Conservation (phyloP, 108 stramenopile genomes). For the Conticribra weissflogii region DNA sequence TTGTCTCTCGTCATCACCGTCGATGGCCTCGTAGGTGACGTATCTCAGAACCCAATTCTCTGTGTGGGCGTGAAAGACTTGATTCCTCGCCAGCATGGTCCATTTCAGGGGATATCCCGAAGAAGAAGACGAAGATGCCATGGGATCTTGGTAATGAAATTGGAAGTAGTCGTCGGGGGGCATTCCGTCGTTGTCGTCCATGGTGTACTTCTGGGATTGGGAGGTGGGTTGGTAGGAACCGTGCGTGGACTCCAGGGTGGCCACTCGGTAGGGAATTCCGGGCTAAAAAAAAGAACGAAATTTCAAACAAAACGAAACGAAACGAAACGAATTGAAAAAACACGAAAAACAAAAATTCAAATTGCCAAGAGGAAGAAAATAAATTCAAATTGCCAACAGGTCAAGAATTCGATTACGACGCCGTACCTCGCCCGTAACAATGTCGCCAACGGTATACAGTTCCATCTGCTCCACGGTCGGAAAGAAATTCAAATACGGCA, state of each 20-base stretch:
- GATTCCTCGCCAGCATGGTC: conserved; percentile 36
- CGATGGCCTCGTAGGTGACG: conserved; percentile 27
- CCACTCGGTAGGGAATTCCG: conserved; percentile 29
- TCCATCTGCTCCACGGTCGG: conserved; percentile 37
- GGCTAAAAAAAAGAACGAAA: conserved; percentile 2
- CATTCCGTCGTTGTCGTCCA: conserved; percentile 17
- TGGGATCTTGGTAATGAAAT: conserved; percentile 19
- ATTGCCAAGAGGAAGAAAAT: neutral
- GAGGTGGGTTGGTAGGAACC: conserved; percentile 14
- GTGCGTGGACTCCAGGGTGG: conserved; percentile 17
- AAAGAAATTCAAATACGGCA: conserved; percentile 32
- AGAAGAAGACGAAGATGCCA: neutral
- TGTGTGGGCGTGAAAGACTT: conserved; percentile 31
- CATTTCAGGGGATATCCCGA: conserved; percentile 34
- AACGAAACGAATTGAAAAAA: no score
- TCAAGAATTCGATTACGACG: no score
- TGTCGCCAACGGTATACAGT: conserved; percentile 19
- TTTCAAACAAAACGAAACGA: no score
- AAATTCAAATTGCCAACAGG: neutral
- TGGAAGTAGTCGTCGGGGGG: conserved; percentile 27
- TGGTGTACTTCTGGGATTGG: neutral
- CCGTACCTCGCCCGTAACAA: conserved; percentile 29
- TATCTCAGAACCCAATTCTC: conserved; percentile 37
- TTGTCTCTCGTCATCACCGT: conserved; percentile 5
- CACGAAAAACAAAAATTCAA: neutral